These are phyloP conservation scores for Medicago lupulina DNA, from an alignment of 306 rosid species.

Conservation along the genomic window DNA sequence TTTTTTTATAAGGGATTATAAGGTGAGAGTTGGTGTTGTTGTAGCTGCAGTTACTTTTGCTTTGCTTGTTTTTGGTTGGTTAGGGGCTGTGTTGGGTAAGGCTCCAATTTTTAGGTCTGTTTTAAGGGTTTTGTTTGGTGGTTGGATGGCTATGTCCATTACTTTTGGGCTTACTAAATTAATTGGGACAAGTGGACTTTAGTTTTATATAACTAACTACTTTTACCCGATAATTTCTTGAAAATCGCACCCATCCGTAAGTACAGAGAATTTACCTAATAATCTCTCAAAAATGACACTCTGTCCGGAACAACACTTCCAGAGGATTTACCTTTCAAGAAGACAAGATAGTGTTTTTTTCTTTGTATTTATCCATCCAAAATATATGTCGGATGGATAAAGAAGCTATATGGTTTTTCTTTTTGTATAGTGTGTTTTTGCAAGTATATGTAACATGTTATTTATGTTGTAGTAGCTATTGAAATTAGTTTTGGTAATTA, in stretches of 20 bases:
- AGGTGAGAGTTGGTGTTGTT: constrained; percentile 64
- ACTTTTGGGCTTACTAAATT: constrained; percentile 84
- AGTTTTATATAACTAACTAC: background rate
- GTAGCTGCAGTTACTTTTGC: constrained; percentile 75
- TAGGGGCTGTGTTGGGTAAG: constrained; percentile 76
- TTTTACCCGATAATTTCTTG: background rate
- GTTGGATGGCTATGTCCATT: constrained; percentile 90
- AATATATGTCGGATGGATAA: background rate
- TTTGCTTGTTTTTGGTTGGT: constrained; percentile 74
- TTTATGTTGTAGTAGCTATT: background rate
- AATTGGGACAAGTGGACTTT: constrained; percentile 77
- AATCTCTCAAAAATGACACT: too few species aligned
- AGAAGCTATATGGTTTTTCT: background rate
- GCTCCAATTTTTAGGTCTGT: constrained; percentile 61
- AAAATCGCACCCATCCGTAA: background rate
- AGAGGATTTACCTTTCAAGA: too few species aligned
- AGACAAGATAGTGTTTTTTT: background rate
- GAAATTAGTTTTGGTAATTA: background rate
- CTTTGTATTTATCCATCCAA: background rate
- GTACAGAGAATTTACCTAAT: too few species aligned
- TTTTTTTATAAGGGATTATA: constrained; percentile 69
- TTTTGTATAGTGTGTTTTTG: constrained; percentile 20
- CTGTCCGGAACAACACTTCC: too few species aligned
- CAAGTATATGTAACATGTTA: background rate
- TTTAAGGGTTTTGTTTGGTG: constrained; percentile 75